Percentiles rank a stretch among this genome's conserved stretches.
Evolutionary conservation across 148 eudicot species (phyloP).

Genomic region (Chenopodium quinoa): DNA sequence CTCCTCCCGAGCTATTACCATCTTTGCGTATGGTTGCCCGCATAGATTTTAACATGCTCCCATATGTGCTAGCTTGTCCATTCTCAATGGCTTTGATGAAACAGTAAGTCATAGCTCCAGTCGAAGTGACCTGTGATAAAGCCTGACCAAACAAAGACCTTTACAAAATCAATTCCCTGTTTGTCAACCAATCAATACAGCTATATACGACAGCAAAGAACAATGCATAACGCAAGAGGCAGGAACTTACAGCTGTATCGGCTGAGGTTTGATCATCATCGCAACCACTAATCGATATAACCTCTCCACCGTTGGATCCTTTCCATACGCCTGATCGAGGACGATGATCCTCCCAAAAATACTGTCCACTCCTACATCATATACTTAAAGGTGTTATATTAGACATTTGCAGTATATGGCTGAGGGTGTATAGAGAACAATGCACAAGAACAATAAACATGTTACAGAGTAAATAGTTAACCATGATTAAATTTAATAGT

Average conservation of each 20-base stretch:
- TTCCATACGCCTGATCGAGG: slow-evolving; percentile 93
- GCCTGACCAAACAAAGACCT: slow-evolving; percentile 55
- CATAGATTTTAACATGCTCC: slow-evolving; percentile 76
- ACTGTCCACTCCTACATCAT: slow-evolving; percentile 65
- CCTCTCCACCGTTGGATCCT: slow-evolving; percentile 96
- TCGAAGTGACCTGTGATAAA: slow-evolving; percentile 79
- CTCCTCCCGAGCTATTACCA: slow-evolving; percentile 51
- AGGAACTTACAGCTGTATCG: slow-evolving; percentile 79
- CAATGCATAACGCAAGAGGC: neutral
- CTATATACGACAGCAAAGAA: neutral
- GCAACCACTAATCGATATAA: slow-evolving; percentile 90
- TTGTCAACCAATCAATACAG: neutral
- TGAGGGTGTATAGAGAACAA: neutral
- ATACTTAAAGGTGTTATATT: neutral
- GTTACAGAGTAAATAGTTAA: no score
- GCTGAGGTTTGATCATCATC: slow-evolving; percentile 97
- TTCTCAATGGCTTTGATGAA: slow-evolving; percentile 94
- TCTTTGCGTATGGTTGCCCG: slow-evolving; percentile 58
- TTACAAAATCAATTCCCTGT: neutral
- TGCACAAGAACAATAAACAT: no score
- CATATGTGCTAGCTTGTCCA: slow-evolving; percentile 82
- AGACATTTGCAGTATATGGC: neutral
- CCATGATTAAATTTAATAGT: no score
- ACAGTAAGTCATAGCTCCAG: slow-evolving; percentile 96
- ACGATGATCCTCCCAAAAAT: slow-evolving; percentile 95